A percentile compares a stretch with the other conserved stretches of the same genome.
Evolutionary conservation across 2,329 filamentous ascomycete genomes (phyloP).

Genomic region (Colletotrichum higginsianum): DNA sequence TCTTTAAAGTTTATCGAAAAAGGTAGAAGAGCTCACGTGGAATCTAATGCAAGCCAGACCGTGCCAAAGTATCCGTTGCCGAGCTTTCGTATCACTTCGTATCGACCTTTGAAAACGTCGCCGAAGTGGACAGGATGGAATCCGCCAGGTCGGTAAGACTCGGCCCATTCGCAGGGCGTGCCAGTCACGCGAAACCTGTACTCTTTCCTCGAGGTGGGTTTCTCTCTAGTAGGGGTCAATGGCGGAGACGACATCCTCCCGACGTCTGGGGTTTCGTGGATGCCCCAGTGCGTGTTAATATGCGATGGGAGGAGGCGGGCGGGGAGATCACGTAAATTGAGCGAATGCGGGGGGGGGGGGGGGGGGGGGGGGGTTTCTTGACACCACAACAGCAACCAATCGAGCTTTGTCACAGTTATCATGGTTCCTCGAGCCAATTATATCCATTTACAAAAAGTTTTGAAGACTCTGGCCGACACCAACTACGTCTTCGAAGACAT

Average conservation of each 20-base stretch:
- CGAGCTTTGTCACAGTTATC: not conserved
- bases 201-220: not conserved
- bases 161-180: slow-evolving; percentile 25
- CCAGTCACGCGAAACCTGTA: not conserved
- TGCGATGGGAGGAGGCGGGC: not conserved
- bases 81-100: slow-evolving; percentile 47
- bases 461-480: slow-evolving; percentile 51
- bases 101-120: slow-evolving; percentile 45
- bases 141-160: slow-evolving; percentile 44
- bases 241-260: slow-evolving; percentile 7
- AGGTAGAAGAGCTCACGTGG: slow-evolving; percentile 29
- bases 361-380: not conserved
- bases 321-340: not conserved
- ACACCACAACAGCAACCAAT: not conserved
- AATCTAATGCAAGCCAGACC: slow-evolving; percentile 46
- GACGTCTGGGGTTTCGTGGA: not conserved
- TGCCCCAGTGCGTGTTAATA: not conserved
- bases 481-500: slow-evolving; percentile 62
- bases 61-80: slow-evolving; percentile 47
- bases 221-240: not conserved
- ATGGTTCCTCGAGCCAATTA: no score
- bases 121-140: slow-evolving; percentile 46
- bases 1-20: accelerated
- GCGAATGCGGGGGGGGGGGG: not conserved
- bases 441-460: slow-evolving; percentile 21